phyloP scores from a whole-genome alignment of 208 protist species.

The Trypanosoma cruzi region DNA sequence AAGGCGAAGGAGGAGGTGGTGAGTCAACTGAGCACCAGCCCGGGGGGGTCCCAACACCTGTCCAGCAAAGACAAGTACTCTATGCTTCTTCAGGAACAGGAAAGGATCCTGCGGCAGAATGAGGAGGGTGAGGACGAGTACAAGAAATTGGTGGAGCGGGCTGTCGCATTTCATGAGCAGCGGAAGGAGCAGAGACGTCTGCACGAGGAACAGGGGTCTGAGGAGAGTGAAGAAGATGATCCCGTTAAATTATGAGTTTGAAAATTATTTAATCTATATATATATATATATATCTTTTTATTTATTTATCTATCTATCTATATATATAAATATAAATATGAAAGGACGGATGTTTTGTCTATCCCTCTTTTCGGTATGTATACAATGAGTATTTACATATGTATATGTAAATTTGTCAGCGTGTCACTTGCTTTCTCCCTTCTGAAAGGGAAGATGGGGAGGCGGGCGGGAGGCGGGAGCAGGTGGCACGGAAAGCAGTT shows the following conservation, averaged over 20 bases:
- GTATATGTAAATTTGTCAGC: background rate
- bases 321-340: too few relatives aligned
- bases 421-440: background rate
- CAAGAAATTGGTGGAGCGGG: slow-evolving; percentile 52
- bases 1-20: slow-evolving; percentile 66
- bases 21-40: slow-evolving; percentile 52
- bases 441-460: too few relatives aligned
- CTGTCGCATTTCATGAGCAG: slow-evolving; percentile 59
- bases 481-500: too few relatives aligned
- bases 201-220: slow-evolving; percentile 21
- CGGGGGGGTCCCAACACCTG: slow-evolving; percentile 49
- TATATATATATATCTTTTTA: background rate
- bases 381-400: background rate
- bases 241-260: too few relatives aligned
- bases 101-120: slow-evolving; percentile 39
- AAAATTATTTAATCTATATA: background rate
- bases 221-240: slow-evolving; percentile 24
- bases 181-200: slow-evolving; percentile 59
- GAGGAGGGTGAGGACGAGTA: slow-evolving; percentile 53
- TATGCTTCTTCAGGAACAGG: slow-evolving; percentile 47
- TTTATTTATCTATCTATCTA: background rate
- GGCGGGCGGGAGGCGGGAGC: too few relatives aligned
- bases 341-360: too few relatives aligned
- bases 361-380: background rate
- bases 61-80: slow-evolving; percentile 67